Percentiles rank a stretch among this genome's conserved stretches.
phyloP scores from a whole-genome alignment of 2,329 filamentous ascomycete genomes.

The Akanthomyces dipterigenus region DNA sequence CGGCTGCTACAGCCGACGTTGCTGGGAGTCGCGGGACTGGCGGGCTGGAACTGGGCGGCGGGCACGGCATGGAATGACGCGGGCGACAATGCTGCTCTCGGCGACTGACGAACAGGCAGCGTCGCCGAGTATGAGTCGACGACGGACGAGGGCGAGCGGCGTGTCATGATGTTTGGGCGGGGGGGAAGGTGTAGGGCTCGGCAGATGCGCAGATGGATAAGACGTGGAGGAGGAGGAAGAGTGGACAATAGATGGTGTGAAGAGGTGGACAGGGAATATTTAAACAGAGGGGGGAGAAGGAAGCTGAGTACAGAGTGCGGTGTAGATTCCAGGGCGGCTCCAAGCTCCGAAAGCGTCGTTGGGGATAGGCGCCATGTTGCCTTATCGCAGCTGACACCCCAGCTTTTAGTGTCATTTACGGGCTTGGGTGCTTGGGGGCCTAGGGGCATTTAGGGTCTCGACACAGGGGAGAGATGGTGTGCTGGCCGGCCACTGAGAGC shows the following conservation, averaged over 20 bases:
- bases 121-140: slow-evolving; percentile 37
- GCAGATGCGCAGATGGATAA: not conserved
- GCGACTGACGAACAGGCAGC: slow-evolving; percentile 34
- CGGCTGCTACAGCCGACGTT: not conserved
- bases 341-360: not conserved
- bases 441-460: not conserved
- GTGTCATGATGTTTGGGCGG: slow-evolving; percentile 31
- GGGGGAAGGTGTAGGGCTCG: not conserved
- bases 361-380: no score
- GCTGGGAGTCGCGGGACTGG: slow-evolving; percentile 2
- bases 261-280: not conserved
- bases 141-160: slow-evolving; percentile 35
- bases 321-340: not conserved
- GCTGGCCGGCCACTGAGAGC: not conserved
- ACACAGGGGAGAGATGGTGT: not conserved
- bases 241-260: not conserved
- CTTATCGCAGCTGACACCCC: not conserved
- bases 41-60: no score
- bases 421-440: not conserved
- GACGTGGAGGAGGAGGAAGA: not conserved
- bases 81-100: not conserved
- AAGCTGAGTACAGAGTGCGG: no score
- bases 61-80: no score
- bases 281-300: not conserved
- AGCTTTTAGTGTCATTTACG: not conserved